Base-by-base conservation (phyloP, 1,284 basidiomycete genomes). In the Malassezia globosa region DNA sequence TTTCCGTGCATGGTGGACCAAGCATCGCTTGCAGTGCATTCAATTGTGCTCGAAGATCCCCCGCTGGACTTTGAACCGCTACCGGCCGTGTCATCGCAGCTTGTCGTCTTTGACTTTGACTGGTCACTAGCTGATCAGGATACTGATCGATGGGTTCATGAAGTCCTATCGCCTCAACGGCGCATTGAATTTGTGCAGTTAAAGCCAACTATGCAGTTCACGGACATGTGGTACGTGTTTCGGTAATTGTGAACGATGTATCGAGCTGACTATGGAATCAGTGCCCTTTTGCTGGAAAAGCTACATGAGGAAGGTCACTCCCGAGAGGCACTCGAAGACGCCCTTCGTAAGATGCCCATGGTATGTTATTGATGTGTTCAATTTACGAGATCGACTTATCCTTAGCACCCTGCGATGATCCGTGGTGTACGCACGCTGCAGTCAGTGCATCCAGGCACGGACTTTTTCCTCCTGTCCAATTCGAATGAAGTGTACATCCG, bases 91-190 rank as follows among this genome's bases (percentile, higher is more conserved):
- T 51, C 51, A 8, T 54, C 54, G 60, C 87, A 92, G 72, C 81
- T 95, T 38, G 77, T 96, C 58, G 83, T 96, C 14, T 96, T 85
- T 63, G 92, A 97, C 74, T 96, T 96, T 75, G 92, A 97, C 78
- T 96, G 90, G 90, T 86, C 67, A 7, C 46, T 71, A 26, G 83
- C 83, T 48, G 92, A 97, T 75, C 89, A 96, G 75, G 94, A 97
- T 75, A 85, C 89, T 3, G 94, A 97, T 74, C 79, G 90, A 74
- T 97, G 86, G 81, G 79, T 95, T 48, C 85, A 95, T 65, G 92
- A 97, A 72, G 85, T 90, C 41, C 80, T 94, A 27, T 83, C 82
- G 3, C 85, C 85, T 2, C 80, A 85, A 56, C 77, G 96, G 37
- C 82, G 92, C 46, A 77, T 86, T 40, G 81, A 84, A 69, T 81